Evolutionary conservation across 2,329 filamentous ascomycete genomes (phyloP), one percentile per base, ranked within the genome.

Genomic region (Cladosporium sp.): DNA sequence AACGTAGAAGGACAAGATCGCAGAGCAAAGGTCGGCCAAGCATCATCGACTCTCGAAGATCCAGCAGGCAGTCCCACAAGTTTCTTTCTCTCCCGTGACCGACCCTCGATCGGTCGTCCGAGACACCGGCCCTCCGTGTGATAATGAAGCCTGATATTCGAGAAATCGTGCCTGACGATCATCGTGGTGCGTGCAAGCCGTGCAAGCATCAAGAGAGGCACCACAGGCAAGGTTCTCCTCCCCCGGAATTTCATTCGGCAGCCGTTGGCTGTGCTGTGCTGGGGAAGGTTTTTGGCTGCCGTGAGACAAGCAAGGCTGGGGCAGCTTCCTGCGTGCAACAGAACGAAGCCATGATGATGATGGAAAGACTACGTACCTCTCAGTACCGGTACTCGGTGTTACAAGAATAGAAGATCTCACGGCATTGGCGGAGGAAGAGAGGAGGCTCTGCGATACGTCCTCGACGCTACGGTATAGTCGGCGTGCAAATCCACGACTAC

Each of bases 231-330:
- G 16, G 12, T 12, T 33, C 12, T 29, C 23, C 23, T 26, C n/a
- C 52, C 52, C 52, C 52, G 12, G 28, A 55, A 21, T 23, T 31
- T 46, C 40, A n/a, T 46, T 23, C n/a, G 18, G 37, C 18, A 16
- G 35, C 14, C 5, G 4, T 40, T 16, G 18, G 40, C 40, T 7
- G 40, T 46, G 26, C 23, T 52, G 12, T n/a, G 49, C 49, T 52
- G 49, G 49, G 26, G 49, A 52, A 50, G 21, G 26, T 40, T 40
- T 40, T 5, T 18, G 18, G 18, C 18, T 44, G n/a, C 28, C 28
- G 26, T 29, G 29, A 55, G 52, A 55, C 52, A 55, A 55, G 52
- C 52, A 33, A 31, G 52, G 52, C 52, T 33, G 52, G 52, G 23
- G 28, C 3, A 12, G 28, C 21, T 5, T n/a, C 21, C 5, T 23